phyloP scores from a whole-genome alignment of 169 alveolate genomes.

The Plasmodium gallinaceum region DNA sequence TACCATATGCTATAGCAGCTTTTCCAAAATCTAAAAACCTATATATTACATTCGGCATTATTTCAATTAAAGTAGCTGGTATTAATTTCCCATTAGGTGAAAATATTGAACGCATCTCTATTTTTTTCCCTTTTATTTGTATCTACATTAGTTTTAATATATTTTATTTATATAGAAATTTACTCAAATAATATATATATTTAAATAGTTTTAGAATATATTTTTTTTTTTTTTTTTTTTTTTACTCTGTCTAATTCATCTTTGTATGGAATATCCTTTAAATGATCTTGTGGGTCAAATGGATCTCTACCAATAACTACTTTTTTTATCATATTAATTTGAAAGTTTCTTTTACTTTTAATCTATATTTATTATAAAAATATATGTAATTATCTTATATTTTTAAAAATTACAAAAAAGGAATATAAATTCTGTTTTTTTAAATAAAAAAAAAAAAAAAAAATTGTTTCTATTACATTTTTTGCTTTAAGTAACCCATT shows the following conservation, averaged over 20 bases:
- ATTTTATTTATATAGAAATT: too few species aligned
- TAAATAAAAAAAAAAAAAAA: background rate
- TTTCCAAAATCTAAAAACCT: constrained; percentile 73
- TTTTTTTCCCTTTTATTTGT: constrained; percentile 70
- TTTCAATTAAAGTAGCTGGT: constrained; percentile 75
- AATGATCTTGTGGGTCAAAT: constrained; percentile 62
- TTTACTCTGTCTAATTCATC: constrained; percentile 71
- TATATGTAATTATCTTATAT: background rate
- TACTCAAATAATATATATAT: background rate
- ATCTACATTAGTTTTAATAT: constrained; percentile 15
- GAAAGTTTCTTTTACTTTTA: constrained; percentile 16
- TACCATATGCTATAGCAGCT: constrained; percentile 81
- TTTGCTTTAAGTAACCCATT: constrained; percentile 35
- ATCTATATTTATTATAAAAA: constrained; percentile 6
- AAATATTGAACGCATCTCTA: constrained; percentile 67
- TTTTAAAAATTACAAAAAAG: background rate
- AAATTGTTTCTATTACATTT: constrained; percentile 9
- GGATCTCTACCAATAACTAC: constrained; percentile 62
- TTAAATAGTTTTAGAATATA: background rate
- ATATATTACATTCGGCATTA: constrained; percentile 73
- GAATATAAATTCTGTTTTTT: background rate
- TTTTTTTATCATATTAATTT: constrained; percentile 48
- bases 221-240: constrained; percentile 9
- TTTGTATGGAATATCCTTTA: constrained; percentile 74
- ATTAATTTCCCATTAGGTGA: constrained; percentile 67